phyloP scores from a whole-genome alignment of 2,329 filamentous ascomycete genomes.

The Xylariaceae sp. region DNA sequence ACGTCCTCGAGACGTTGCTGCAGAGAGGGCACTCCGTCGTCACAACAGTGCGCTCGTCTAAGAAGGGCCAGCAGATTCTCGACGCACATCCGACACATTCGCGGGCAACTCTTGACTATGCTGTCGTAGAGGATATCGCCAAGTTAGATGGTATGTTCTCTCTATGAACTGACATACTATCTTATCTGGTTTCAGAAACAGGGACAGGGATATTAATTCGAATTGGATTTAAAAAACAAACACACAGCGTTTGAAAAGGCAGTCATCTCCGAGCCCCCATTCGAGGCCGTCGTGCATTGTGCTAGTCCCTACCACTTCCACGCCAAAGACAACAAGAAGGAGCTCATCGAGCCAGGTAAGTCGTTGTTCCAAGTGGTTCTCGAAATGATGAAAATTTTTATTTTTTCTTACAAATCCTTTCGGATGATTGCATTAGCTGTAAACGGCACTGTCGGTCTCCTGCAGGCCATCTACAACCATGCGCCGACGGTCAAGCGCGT shows the following conservation, averaged over 20 bases:
- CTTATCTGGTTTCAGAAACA: background rate
- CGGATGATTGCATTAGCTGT: conserved; percentile 34
- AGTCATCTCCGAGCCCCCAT: conserved; percentile 37
- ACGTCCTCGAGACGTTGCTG: conserved; percentile 47
- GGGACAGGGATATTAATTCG: background rate
- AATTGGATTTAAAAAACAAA: no score
- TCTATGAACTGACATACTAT: no score
- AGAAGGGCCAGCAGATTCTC: conserved; percentile 44
- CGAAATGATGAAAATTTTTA: no score
- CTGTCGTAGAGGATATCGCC: conserved; percentile 72
- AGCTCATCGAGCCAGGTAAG: conserved; percentile 31
- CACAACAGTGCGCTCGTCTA: conserved; percentile 46
- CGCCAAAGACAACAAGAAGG: conserved; percentile 40
- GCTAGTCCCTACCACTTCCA: conserved; percentile 52
- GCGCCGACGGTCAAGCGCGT: conserved; percentile 60
- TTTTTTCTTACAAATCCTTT: no score
- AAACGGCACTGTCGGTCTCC: conserved; percentile 58
- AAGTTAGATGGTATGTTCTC: conserved; percentile 33
- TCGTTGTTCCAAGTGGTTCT: background rate
- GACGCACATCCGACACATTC: conserved; percentile 34
- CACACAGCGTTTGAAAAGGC: conserved; percentile 67
- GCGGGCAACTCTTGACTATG: conserved; percentile 37
- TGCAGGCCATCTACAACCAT: conserved; percentile 57
- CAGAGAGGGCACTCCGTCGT: conserved; percentile 42
- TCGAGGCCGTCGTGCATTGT: conserved; percentile 51